These are phyloP conservation scores for Yamadazyma atlantica DNA, from an alignment of 1,139 yeast species.

Conservation along the genomic window DNA sequence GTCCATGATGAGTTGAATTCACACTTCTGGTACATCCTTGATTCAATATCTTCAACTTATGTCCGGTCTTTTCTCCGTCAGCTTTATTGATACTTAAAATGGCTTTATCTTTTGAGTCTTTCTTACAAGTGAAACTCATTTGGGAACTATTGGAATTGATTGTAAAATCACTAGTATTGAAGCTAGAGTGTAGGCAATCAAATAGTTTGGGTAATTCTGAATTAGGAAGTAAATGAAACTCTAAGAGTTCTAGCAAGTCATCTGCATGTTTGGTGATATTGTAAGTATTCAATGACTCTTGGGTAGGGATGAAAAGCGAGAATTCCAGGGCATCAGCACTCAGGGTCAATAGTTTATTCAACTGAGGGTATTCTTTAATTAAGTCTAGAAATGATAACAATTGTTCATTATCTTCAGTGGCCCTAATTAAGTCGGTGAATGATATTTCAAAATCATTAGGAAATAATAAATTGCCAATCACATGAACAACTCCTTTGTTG, in stretches of 20 bases:
- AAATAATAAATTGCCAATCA: slow-evolving; percentile 54
- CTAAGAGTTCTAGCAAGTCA: slow-evolving; percentile 54
- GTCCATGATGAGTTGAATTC: slow-evolving; percentile 18
- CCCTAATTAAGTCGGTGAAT: slow-evolving; percentile 52
- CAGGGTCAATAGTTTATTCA: slow-evolving; percentile 19
- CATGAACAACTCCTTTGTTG: slow-evolving; percentile 84
- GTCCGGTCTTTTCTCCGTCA: slow-evolving; percentile 43
- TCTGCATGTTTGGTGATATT: slow-evolving; percentile 48
- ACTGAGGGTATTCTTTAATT: slow-evolving; percentile 35
- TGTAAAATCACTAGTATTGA: slow-evolving; percentile 2
- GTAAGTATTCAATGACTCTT: slow-evolving; percentile 52
- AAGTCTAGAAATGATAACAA: slow-evolving; percentile 47
- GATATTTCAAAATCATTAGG: slow-evolving; percentile 60
- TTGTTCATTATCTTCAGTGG: slow-evolving; percentile 41
- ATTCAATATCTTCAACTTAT: slow-evolving; percentile 62
- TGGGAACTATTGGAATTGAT: slow-evolving; percentile 12
- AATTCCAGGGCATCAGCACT: slow-evolving; percentile 31
- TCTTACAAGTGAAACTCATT: slow-evolving; percentile 10
- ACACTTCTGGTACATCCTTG: slow-evolving; percentile 63
- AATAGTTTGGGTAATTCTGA: slow-evolving; percentile 37
- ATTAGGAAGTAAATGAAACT: slow-evolving; percentile 69
- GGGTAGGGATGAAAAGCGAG: slow-evolving; percentile 75
- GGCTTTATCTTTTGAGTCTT: slow-evolving; percentile 8
- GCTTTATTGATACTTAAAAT: slow-evolving; percentile 10
- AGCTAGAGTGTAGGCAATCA: slow-evolving; percentile 22